phyloP scores from a whole-genome alignment of 768 basidiomycete species.

The Boletus pseudopeckii region DNA sequence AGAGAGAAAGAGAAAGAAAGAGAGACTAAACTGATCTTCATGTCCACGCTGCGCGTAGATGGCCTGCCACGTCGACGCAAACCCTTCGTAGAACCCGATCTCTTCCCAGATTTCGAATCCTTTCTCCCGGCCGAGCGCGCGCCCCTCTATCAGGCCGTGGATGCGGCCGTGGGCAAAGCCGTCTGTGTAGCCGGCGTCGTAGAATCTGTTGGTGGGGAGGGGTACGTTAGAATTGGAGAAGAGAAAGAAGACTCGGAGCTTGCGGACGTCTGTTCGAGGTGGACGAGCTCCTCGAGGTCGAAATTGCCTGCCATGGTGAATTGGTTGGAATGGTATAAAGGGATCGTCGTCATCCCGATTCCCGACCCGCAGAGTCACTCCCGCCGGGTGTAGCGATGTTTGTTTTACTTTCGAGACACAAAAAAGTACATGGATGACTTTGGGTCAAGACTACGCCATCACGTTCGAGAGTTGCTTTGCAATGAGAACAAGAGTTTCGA shows the following conservation, averaged over 20 bases:
- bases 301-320: conserved; percentile 31
- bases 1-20: neutral
- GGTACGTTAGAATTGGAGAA: neutral
- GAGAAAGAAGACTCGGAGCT: neutral
- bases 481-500: neutral
- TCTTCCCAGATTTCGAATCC: conserved; percentile 98
- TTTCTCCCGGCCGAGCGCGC: conserved; percentile 84
- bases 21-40: conserved; percentile 12
- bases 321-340: neutral
- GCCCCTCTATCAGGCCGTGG: conserved; percentile 88
- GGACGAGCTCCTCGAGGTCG: conserved; percentile 57
- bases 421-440: neutral
- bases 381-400: neutral
- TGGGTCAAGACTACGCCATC: neutral
- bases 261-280: conserved; percentile 61
- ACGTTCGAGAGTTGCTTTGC: no score
- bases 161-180: conserved; percentile 84
- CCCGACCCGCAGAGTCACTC: no score
- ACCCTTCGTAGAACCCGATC: conserved; percentile 89
- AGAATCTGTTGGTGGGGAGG: conserved; percentile 54
- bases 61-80: conserved; percentile 66
- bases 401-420: neutral
- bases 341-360: no score
- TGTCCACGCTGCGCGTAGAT: conserved; percentile 39
- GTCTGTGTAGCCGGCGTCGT: conserved; percentile 68